A percentile compares a stretch with the other conserved stretches of the same genome.
These are phyloP conservation scores for Neofusicoccum umdonicola DNA, from an alignment of 2,329 filamentous ascomycete genomes.

Conservation along the genomic window DNA sequence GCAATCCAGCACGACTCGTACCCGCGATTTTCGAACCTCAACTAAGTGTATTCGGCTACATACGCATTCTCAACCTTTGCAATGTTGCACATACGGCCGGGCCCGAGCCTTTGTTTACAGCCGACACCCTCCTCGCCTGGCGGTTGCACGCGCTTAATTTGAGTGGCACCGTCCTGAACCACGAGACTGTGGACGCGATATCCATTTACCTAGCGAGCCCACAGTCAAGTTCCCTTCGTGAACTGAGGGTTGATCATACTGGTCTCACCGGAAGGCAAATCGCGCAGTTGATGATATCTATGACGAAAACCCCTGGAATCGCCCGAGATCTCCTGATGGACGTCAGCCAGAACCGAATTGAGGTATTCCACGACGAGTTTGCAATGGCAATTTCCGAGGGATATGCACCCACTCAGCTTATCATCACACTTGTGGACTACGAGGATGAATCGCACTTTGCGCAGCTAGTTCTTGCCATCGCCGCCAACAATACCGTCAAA, in stretches of 20 bases:
- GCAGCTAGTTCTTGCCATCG: constrained; percentile 60
- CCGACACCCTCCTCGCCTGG: constrained; percentile 67
- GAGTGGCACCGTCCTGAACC: constrained; percentile 62
- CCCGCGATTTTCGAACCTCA: constrained; percentile 64
- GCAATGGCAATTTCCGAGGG: constrained; percentile 52
- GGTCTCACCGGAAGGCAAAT: constrained; percentile 64
- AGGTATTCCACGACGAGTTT: constrained; percentile 51
- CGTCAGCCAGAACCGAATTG: constrained; percentile 62
- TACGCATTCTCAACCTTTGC: constrained; percentile 65
- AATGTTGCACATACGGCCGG: constrained; percentile 63
- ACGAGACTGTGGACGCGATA: constrained; percentile 63
- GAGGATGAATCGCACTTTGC: constrained; percentile 64
- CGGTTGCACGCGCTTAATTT: constrained; percentile 63
- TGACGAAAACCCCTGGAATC: constrained; percentile 51
- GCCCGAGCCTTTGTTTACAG: constrained; percentile 61
- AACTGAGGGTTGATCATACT: constrained; percentile 65
- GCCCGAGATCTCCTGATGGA: constrained; percentile 62
- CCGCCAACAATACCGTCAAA: constrained; percentile 60
- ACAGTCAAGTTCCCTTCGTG: constrained; percentile 59
- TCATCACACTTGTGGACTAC: constrained; percentile 68
- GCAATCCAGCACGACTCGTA: constrained; percentile 63
- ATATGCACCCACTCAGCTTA: constrained; percentile 61
- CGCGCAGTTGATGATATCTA: constrained; percentile 62
- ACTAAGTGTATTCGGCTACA: constrained; percentile 64
- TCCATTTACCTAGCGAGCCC: constrained; percentile 62